Evolutionary conservation across 257 asterid species (phyloP).

Genomic region (Lavandula angustifolia): DNA sequence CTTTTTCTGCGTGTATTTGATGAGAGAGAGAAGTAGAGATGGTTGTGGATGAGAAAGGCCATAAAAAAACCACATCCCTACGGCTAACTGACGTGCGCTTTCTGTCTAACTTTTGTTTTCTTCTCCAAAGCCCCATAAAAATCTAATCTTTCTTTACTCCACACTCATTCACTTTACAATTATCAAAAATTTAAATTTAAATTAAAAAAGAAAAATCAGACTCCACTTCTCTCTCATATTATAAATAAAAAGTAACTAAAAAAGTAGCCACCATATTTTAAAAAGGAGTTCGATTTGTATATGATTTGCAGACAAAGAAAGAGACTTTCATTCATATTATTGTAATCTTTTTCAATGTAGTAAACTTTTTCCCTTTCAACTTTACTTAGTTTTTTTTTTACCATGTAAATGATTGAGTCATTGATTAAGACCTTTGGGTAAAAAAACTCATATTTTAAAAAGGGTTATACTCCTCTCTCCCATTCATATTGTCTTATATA

Average conservation of each 20-base stretch:
- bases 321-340: conserved; percentile 35
- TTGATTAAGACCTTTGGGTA: conserved; percentile 56
- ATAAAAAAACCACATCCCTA: conserved; percentile 42
- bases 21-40: conserved; percentile 42
- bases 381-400: no score
- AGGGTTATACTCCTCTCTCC: conserved; percentile 13
- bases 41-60: conserved; percentile 63
- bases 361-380: conserved; percentile 29
- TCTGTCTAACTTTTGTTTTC: conserved; percentile 85
- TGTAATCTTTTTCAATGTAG: conserved; percentile 25
- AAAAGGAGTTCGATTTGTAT: conserved; percentile 47
- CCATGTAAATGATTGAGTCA: conserved; percentile 76
- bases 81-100: conserved; percentile 93
- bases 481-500: no score
- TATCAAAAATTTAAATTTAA: no score
- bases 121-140: conserved; percentile 61
- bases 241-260: conserved; percentile 41
- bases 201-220: conserved; percentile 19
- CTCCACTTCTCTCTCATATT: conserved; percentile 50
- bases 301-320: conserved; percentile 42
- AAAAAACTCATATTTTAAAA: conserved; percentile 37
- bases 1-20: conserved; percentile 23
- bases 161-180: conserved; percentile 32
- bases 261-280: conserved; percentile 54
- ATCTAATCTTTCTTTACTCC: conserved; percentile 46